These are phyloP conservation scores for Vinca minor DNA, from an alignment of 257 asterid genomes.

Conservation along the genomic window DNA sequence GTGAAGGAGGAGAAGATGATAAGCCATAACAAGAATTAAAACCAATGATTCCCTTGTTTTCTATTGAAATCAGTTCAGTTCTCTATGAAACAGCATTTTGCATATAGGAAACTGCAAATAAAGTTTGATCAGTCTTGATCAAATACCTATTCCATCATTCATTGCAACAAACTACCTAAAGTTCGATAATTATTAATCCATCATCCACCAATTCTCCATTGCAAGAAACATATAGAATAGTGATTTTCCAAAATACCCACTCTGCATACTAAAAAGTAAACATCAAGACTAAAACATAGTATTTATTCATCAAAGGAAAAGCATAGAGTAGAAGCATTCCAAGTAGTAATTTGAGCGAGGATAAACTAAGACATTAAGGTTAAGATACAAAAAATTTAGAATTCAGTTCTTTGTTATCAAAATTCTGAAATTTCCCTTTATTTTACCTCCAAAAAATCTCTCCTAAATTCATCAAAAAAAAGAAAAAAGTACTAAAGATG, in stretches of 20 bases:
- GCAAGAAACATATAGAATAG: not conserved
- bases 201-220: not conserved
- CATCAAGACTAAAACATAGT: not conserved
- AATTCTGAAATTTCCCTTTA: constrained; percentile 16
- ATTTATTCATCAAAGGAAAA: constrained; percentile 2
- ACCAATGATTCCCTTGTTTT: not conserved
- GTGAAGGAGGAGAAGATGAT: not conserved
- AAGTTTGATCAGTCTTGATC: not conserved
- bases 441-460: constrained; percentile 21
- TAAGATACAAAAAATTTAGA: constrained; percentile 27
- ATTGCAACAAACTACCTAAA: not conserved
- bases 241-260: not conserved
- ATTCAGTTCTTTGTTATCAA: constrained; percentile 17
- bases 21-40: not conserved
- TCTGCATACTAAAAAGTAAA: not conserved
- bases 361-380: not conserved
- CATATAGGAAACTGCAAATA: not conserved
- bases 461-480: constrained; percentile 7
- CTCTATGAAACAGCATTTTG: not conserved
- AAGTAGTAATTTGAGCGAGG: not conserved
- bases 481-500: not conserved
- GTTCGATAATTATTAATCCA: not conserved
- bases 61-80: not conserved
- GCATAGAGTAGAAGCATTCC: not conserved
- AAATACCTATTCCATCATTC: not conserved